phyloP scores from a whole-genome alignment of 257 asterid genomes.

The Gentiana macrophylla region DNA sequence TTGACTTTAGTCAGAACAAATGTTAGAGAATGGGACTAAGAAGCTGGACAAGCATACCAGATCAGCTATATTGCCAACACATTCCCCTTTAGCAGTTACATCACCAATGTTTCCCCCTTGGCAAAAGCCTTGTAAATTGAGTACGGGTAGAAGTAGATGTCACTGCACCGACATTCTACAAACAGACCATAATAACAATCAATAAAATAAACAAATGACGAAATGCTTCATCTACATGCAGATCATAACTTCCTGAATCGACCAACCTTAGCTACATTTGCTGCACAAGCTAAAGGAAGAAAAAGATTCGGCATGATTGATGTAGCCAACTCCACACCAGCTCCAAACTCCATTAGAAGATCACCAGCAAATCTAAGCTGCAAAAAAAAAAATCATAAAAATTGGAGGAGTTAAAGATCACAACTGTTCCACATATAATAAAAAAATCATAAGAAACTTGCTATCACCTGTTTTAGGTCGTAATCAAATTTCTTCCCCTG shows the following conservation, averaged over 20 bases:
- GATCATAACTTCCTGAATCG: too few relatives aligned
- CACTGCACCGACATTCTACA: conserved; percentile 88
- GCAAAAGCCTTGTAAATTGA: conserved; percentile 97
- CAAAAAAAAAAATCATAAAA: conserved; percentile 4
- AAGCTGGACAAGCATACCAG: conserved; percentile 43
- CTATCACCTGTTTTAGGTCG: conserved; percentile 85
- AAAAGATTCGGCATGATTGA: conserved; percentile 80
- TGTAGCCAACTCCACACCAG: conserved; percentile 91
- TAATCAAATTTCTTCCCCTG: conserved; percentile 97
- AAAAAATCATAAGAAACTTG: background rate
- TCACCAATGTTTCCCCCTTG: conserved; percentile 98
- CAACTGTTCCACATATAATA: background rate
- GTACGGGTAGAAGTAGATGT: conserved; percentile 98
- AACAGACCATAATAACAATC: conserved; percentile 16
- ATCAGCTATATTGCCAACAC: conserved; percentile 93
- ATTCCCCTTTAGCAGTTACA: conserved; percentile 99
- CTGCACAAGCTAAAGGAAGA: conserved; percentile 98
- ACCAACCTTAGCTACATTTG: conserved; percentile 88
- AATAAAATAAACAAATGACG: too few relatives aligned
- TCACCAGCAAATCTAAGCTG: conserved; percentile 97
- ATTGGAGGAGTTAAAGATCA: background rate
- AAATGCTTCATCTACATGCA: too few relatives aligned
- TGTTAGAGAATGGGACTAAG: background rate
- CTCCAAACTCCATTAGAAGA: conserved; percentile 96
- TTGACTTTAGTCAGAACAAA: background rate